Conservation (phyloP, 768 basidiomycete genomes). For the Suillus ampliporus region DNA sequence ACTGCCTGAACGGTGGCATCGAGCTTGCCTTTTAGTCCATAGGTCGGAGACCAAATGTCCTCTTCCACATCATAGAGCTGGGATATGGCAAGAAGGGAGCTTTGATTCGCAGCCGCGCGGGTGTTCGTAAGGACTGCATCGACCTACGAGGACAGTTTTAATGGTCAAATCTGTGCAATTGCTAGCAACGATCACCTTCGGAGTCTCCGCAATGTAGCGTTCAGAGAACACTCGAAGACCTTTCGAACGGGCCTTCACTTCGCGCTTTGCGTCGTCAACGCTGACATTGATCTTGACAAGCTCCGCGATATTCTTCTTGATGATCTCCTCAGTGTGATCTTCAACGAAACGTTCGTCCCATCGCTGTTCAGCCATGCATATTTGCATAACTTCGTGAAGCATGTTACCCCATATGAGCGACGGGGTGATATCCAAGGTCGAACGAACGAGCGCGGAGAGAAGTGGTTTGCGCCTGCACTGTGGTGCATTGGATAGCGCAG, state of each 20-base stretch:
- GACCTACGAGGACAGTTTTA: conserved; percentile 45
- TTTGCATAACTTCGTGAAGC: conserved; percentile 90
- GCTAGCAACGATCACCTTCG: conserved; percentile 55
- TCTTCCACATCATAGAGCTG: conserved; percentile 90
- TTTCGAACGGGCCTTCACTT: conserved; percentile 63
- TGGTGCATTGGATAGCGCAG: conserved; percentile 81
- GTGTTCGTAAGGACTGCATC: conserved; percentile 73
- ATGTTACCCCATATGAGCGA: conserved; percentile 90
- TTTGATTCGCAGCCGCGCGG: conserved; percentile 53
- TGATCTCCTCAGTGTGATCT: conserved; percentile 58
- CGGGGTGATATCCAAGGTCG: conserved; percentile 63
- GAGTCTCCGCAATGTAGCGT: conserved; percentile 65
- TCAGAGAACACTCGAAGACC: conserved; percentile 70
- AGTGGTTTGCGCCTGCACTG: conserved; percentile 88
- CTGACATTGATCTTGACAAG: conserved; percentile 63
- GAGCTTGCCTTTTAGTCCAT: conserved; percentile 94
- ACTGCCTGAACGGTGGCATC: conserved; percentile 85
- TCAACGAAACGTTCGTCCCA: conserved; percentile 75
- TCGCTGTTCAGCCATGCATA: conserved; percentile 61
- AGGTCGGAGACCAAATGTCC: conserved; percentile 96
- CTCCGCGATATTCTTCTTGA: conserved; percentile 59
- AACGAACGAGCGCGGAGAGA: conserved; percentile 67
- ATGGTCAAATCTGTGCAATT: conserved; percentile 1
- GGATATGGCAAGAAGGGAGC: conserved; percentile 71
- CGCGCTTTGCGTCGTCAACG: conserved; percentile 68